A percentile compares a stretch with the other conserved stretches of the same genome.
Conservation (phyloP, 805 yeast genomes). For the Jamesozyma piceae region DNA sequence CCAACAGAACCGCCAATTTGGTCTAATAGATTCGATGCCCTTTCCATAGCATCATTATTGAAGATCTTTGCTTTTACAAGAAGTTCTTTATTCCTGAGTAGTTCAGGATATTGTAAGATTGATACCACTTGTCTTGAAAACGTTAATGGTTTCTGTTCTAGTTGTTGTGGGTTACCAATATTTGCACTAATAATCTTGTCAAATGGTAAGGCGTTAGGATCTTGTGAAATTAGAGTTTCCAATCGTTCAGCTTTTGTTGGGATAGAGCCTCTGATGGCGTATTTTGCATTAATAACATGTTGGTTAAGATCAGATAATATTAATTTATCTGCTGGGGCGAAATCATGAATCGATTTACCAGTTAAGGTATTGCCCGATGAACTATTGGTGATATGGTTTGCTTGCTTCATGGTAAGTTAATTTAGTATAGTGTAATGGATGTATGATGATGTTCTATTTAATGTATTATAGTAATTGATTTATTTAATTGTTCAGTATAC, state of each 20-base stretch:
- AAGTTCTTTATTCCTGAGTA: constrained; percentile 33
- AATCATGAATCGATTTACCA: constrained; percentile 1
- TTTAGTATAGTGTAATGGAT: too few species aligned
- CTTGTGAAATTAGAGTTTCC: constrained; percentile 41
- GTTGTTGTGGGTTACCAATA: constrained; percentile 96
- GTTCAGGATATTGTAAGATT: constrained; percentile 72
- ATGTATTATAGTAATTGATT: too few species aligned
- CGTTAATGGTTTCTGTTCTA: constrained; percentile 87
- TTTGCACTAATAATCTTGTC: constrained; percentile 73
- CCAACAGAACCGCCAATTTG: constrained; percentile 73
- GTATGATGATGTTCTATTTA: too few species aligned
- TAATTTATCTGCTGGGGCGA: constrained; percentile 30
- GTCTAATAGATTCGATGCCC: constrained; percentile 55
- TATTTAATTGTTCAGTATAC: too few species aligned
- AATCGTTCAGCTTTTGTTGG: constrained; percentile 88
- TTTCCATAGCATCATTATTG: constrained; percentile 59
- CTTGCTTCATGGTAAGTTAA: too few species aligned
- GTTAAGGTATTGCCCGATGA: too few species aligned
- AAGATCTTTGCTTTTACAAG: constrained; percentile 19
- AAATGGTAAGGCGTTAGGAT: constrained; percentile 64
- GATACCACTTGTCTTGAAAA: constrained; percentile 88
- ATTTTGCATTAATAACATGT: constrained; percentile 72
- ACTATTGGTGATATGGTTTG: too few species aligned
- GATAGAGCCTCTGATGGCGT: constrained; percentile 93
- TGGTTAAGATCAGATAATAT: constrained; percentile 51